Percentiles rank a stretch among this genome's conserved stretches.
Conservation (phyloP, 2,329 filamentous ascomycete genomes). For the Trichoderma endophyticum region DNA sequence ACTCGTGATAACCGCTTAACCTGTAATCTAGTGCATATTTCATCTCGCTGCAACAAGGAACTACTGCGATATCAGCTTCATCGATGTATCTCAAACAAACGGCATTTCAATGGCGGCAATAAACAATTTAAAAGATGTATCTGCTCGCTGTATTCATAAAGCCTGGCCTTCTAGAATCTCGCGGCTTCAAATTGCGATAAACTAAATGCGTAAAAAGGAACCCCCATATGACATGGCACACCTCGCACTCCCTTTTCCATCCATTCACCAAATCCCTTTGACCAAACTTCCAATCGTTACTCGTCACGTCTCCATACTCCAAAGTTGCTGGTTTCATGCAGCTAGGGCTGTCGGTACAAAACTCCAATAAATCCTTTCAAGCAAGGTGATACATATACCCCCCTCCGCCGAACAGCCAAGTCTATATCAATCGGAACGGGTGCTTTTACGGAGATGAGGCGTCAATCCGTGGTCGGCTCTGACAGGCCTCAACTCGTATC, state of each 20-base stretch:
- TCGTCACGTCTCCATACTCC: constrained; percentile 17
- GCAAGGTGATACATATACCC: constrained; percentile 13
- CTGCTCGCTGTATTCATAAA: constrained; percentile 16
- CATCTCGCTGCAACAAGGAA: not conserved
- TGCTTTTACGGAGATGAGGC: not conserved
- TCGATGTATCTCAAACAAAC: rapidly evolving
- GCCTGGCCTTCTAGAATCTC: constrained; percentile 4
- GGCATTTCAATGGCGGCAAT: not conserved
- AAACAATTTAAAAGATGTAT: not conserved
- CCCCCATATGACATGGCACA: constrained; percentile 9
- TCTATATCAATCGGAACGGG: constrained; percentile 16
- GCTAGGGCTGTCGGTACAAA: constrained; percentile 15
- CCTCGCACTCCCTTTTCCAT: constrained; percentile 3
- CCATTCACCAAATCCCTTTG: constrained; percentile 13
- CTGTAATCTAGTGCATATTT: not conserved
- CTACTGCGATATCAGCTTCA: not conserved
- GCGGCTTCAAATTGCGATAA: constrained; percentile 15
- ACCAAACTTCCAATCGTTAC: constrained; percentile 16
- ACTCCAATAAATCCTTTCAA: constrained; percentile 9
- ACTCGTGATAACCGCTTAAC: not conserved
- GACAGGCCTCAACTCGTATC: not conserved
- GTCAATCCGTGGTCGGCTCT: not conserved
- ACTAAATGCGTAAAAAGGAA: constrained; percentile 2
- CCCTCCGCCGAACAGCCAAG: not conserved
- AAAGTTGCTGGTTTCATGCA: not conserved